A percentile compares a stretch with the other conserved stretches of the same genome.
Evolutionary conservation across 179 eudicot genomes (phyloP).

Genomic region (Gypsophila paniculata): DNA sequence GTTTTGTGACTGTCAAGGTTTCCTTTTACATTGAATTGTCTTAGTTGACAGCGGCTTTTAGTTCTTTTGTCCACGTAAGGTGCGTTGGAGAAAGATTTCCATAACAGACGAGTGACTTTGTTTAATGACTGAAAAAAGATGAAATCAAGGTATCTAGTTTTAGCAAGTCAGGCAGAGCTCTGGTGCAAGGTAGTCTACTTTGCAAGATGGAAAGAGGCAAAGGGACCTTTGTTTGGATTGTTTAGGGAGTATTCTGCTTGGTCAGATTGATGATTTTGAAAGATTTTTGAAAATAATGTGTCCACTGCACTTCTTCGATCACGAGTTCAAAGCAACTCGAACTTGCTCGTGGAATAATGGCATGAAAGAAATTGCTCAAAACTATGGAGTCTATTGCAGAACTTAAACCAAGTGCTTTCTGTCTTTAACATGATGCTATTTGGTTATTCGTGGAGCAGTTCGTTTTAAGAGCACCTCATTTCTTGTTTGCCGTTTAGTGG

Average conservation of each 20-base stretch:
- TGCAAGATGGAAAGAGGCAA: background rate
- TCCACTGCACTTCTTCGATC: background rate
- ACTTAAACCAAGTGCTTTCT: background rate
- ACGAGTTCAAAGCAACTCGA: background rate
- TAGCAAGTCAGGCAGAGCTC: no score
- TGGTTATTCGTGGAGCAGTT: no score
- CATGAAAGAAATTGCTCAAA: background rate
- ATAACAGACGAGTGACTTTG: no score
- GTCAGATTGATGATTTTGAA: background rate
- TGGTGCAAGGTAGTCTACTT: background rate
- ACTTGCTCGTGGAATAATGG: background rate
- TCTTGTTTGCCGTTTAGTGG: background rate
- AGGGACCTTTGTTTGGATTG: background rate
- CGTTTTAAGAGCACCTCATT: background rate
- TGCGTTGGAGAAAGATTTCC: no score
- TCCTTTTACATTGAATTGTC: background rate
- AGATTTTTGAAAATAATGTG: background rate
- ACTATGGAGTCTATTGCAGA: background rate
- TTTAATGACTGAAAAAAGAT: no score
- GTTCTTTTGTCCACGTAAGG: no score
- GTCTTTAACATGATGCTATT: background rate
- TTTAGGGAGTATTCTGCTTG: background rate
- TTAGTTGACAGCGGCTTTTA: no score
- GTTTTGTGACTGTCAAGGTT: background rate
- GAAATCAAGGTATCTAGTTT: no score